Evolutionary conservation across 75 land plant genomes (phyloP), one percentile per base, ranked within the genome.

Genomic region (Pseudotsuga menziesii): DNA sequence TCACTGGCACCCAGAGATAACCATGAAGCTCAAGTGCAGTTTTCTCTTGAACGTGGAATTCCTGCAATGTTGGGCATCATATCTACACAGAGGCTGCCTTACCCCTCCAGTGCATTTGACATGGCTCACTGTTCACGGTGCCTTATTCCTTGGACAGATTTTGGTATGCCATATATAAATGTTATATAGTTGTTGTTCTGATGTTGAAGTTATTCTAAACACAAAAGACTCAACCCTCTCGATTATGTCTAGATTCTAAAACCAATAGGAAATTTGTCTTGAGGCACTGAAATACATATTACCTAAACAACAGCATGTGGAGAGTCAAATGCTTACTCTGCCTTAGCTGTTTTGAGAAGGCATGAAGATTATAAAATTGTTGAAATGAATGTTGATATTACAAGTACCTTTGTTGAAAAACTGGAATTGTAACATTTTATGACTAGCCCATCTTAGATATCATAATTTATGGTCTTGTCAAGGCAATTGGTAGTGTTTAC

Each of bases 1-100:
- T 79, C 81, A 0, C 56, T 79, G 78, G 81, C 81, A 75, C 81
- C 81, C 20, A 54, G 79, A 76, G 81, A 79, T 77, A 76, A 79
- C 57, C 80, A 78, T 56, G 79, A 78, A 75, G 80, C 80, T 32
- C 80, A 78, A 75, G 80, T 78, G 29, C 79, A 79, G 55, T 79
- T 79, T 41, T 79, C 81, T 59, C 74, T 79, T 44, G 81, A 79
- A 73, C 58, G 81, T 26, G 81, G 81, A 22, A 79, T 79, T 75
- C 81, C 81, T 58, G 81, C 81, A 27, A 79, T 79, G 35, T 59
- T 79, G 79, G 78, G 79, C 36, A 76, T 79, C 57, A 41, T 79
- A n/a, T 41, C 81, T 15, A 79, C 81, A n/a, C 81, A 79, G 22
- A 78, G 81, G 59, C 36, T 79, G 17, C 81, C 81, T 58, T 79